phyloP scores from a whole-genome alignment of 1,139 yeast genomes.

The Debaryomyces psychrophilus region DNA sequence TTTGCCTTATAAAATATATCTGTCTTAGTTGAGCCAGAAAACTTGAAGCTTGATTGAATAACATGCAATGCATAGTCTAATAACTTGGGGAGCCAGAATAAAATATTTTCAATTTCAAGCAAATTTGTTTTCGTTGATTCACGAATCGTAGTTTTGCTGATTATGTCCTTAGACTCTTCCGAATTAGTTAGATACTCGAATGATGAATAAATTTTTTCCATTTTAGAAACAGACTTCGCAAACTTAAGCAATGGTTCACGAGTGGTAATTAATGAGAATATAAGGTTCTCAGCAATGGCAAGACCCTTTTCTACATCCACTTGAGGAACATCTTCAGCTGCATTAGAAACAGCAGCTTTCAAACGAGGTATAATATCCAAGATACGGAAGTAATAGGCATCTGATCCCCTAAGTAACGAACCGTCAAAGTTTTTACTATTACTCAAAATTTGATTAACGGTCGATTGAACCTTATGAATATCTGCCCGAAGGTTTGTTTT shows the following conservation, averaged over 20 bases:
- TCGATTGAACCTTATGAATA: constrained; percentile 60
- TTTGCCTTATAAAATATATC: constrained; percentile 27
- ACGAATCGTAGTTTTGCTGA: constrained; percentile 21
- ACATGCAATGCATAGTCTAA: constrained; percentile 51
- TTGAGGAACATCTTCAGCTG: constrained; percentile 75
- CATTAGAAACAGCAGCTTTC: constrained; percentile 62
- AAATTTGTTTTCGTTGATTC: constrained; percentile 25
- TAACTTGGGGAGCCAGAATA: constrained; percentile 52
- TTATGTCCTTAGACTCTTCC: constrained; percentile 15
- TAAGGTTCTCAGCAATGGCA: constrained; percentile 76
- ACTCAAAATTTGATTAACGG: constrained; percentile 65
- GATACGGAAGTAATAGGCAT: constrained; percentile 65
- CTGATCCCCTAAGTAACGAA: constrained; percentile 47
- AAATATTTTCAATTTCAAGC: constrained; percentile 18
- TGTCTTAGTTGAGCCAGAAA: constrained; percentile 16
- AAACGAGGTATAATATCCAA: constrained; percentile 82
- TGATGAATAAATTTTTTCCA: constrained; percentile 16
- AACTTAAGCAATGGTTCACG: constrained; percentile 50
- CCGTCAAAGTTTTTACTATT: constrained; percentile 51
- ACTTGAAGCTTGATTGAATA: constrained; percentile 21
- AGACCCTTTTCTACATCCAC: constrained; percentile 76
- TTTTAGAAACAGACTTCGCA: constrained; percentile 5
- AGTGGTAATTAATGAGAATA: constrained; percentile 54
- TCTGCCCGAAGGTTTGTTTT: constrained; percentile 68
- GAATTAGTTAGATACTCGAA: constrained; percentile 23